Conservation (phyloP, 305 asterid species). For the Fraxinus albicans region DNA sequence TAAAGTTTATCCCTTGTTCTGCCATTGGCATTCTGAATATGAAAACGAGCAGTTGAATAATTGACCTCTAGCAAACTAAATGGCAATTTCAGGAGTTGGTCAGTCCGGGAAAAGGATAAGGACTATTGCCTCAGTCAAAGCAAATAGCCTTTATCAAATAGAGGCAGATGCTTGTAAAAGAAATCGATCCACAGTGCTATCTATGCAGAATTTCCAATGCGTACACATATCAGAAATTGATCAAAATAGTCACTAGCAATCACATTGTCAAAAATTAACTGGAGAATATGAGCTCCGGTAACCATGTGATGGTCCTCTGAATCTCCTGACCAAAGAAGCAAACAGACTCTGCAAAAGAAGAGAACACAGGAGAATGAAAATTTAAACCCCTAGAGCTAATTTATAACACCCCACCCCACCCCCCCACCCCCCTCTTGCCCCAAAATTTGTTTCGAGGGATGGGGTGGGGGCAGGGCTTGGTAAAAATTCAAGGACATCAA, state of each 20-base stretch:
- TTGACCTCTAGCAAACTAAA: neutral
- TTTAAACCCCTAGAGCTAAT: too few species aligned
- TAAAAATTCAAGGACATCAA: neutral
- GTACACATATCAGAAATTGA: slow-evolving; percentile 2
- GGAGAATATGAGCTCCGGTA: slow-evolving; percentile 90
- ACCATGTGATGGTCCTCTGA: slow-evolving; percentile 79
- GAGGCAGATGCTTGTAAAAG: slow-evolving; percentile 17
- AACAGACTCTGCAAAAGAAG: slow-evolving; percentile 52
- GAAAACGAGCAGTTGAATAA: neutral
- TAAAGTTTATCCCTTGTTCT: neutral
- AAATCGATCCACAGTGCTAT: neutral
- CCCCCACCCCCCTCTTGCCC: neutral
- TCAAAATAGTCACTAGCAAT: neutral
- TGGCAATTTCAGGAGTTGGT: neutral
- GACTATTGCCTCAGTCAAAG: neutral
- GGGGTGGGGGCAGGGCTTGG: neutral
- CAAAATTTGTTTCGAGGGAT: neutral
- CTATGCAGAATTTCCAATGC: slow-evolving; percentile 12
- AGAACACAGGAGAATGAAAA: neutral
- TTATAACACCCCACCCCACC: too few species aligned
- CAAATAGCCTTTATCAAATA: slow-evolving; percentile 10
- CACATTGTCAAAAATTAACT: slow-evolving; percentile 61
- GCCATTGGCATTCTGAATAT: neutral
- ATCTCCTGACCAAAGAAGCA: slow-evolving; percentile 58
- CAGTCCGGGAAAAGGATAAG: neutral